Conservation (phyloP, 1,284 basidiomycete genomes). For the Ustilago esculenta region DNA sequence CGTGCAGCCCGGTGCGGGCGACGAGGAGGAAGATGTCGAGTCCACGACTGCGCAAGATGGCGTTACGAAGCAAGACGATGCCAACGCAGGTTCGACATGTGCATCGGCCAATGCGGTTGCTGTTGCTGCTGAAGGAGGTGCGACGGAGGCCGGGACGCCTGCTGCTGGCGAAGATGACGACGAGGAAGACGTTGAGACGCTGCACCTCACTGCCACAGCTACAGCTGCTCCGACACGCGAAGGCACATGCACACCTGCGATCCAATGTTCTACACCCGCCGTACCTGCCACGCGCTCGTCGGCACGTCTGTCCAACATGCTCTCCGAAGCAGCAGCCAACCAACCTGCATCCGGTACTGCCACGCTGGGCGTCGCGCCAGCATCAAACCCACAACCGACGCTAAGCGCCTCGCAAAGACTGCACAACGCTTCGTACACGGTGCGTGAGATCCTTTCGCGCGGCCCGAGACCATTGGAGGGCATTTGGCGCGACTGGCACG, state of each 20-base stretch:
- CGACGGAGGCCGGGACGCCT: neutral
- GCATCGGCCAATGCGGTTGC: neutral
- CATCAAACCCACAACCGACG: slow-evolving; percentile 4
- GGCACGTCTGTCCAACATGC: slow-evolving; percentile 27
- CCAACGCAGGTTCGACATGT: neutral
- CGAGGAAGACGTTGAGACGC: slow-evolving; percentile 47
- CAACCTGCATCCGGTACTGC: neutral
- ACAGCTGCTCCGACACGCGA: slow-evolving; percentile 39
- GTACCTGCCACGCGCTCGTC: slow-evolving; percentile 30
- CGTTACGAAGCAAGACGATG: neutral
- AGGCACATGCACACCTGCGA: slow-evolving; percentile 37
- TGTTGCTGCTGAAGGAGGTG: neutral
- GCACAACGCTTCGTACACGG: slow-evolving; percentile 39
- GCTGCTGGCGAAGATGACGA: slow-evolving; percentile 22
- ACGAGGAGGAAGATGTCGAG: slow-evolving; percentile 9
- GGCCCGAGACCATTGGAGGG: slow-evolving; percentile 85
- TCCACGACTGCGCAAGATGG: neutral
- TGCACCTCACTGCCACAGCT: slow-evolving; percentile 48
- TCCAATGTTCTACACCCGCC: slow-evolving; percentile 2
- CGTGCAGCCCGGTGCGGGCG: slow-evolving; percentile 17
- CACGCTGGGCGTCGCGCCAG: too few species aligned
- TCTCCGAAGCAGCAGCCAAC: slow-evolving; percentile 2
- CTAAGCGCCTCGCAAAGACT: slow-evolving; percentile 30
- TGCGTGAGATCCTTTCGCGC: slow-evolving; percentile 54
- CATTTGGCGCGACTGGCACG: slow-evolving; percentile 94